Percentiles rank a stretch among this genome's conserved stretches.
These are phyloP conservation scores for Mortierella sp. DNA, from an alignment of 371 early-diverging fungal genomes.

Conservation along the genomic window DNA sequence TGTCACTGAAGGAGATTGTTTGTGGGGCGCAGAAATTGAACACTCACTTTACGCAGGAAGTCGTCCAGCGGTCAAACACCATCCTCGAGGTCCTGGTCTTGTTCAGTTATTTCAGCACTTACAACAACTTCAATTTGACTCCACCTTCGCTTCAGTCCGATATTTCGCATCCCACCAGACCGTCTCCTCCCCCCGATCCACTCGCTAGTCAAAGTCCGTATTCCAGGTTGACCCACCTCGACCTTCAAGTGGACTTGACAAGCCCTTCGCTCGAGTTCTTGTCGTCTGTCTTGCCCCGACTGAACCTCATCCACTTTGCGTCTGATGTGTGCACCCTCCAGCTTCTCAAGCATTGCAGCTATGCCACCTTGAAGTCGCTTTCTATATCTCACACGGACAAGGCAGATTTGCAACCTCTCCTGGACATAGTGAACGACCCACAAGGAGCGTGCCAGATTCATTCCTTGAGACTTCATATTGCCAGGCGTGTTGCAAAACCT, in stretches of 20 bases:
- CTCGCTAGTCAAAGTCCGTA: not conserved
- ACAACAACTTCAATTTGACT: not conserved
- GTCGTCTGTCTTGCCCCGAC: not conserved
- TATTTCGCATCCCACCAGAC: not conserved
- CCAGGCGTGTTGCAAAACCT: too few relatives aligned
- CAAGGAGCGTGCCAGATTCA: too few relatives aligned
- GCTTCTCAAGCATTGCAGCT: not conserved
- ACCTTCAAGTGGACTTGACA: not conserved
- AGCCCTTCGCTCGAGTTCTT: not conserved
- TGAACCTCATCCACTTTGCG: not conserved
- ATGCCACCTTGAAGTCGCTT: not conserved
- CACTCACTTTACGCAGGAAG: not conserved
- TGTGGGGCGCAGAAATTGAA: too few relatives aligned
- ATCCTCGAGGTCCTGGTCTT: not conserved
- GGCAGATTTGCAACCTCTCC: not conserved
- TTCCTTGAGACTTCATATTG: too few relatives aligned
- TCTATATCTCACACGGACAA: not conserved
- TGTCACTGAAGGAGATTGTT: not conserved
- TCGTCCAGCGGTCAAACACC: not conserved
- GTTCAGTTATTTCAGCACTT: too few relatives aligned
- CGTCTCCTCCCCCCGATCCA: not conserved
- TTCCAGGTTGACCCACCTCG: not conserved
- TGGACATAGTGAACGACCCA: not conserved
- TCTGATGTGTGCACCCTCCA: not conserved
- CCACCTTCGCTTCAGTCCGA: not conserved